These are phyloP conservation scores for Colletotrichum zoysiae DNA, from an alignment of 2,329 filamentous ascomycete genomes.

Conservation along the genomic window DNA sequence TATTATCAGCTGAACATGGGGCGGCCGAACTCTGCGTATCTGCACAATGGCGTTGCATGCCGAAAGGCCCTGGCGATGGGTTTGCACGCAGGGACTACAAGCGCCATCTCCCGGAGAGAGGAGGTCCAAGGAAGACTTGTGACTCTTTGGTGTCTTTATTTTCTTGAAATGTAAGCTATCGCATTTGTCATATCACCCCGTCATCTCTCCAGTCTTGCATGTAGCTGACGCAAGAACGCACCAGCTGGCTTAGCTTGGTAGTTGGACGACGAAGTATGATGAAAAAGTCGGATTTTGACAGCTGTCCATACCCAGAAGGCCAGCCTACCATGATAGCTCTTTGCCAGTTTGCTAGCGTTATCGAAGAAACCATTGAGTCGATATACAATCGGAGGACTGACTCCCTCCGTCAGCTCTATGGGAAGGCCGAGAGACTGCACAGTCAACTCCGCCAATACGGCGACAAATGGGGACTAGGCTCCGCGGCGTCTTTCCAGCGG, in stretches of 20 bases:
- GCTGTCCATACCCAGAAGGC: constrained; percentile 28
- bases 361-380: constrained; percentile 32
- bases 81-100: constrained; percentile 45
- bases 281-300: constrained; percentile 29
- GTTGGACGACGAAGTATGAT: constrained; percentile 33
- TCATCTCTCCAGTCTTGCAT: background rate
- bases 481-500: constrained; percentile 1
- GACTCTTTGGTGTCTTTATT: constrained; percentile 49
- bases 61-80: constrained; percentile 49
- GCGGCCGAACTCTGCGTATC: constrained; percentile 47
- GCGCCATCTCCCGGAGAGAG: constrained; percentile 40
- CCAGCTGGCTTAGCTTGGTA: constrained; percentile 33
- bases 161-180: constrained; percentile 44
- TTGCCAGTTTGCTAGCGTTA: constrained; percentile 31
- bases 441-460: constrained; percentile 24
- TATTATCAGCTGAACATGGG: constrained; percentile 49
- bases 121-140: constrained; percentile 45
- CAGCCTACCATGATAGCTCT: constrained; percentile 34
- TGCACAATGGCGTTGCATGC: constrained; percentile 47
- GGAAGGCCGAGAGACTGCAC: constrained; percentile 42
- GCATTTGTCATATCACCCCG: accelerated
- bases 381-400: constrained; percentile 47
- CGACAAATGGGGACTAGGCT: constrained; percentile 29
- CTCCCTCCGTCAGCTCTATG: constrained; percentile 46
- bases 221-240: background rate